Percentiles rank a stretch among this genome's conserved stretches.
These are phyloP conservation scores for Debaryomycetaceae sp. DNA, from an alignment of 1,139 yeast genomes.

Conservation along the genomic window DNA sequence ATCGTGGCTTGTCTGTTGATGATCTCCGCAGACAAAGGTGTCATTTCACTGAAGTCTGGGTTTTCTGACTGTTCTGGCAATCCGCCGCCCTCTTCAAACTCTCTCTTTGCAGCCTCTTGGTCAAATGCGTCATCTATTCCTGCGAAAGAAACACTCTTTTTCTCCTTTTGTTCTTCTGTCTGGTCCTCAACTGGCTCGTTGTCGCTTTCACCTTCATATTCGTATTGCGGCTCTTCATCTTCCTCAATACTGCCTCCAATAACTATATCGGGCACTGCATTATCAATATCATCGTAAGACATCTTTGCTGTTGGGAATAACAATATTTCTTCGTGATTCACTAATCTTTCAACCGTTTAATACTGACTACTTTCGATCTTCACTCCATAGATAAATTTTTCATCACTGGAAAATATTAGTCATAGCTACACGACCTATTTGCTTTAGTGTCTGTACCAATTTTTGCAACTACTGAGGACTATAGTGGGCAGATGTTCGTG, in stretches of 20 bases:
- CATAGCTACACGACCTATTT: constrained; percentile 3
- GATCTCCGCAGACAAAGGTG: constrained; percentile 90
- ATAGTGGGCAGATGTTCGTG: background rate
- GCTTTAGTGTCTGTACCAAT: background rate
- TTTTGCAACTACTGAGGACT: background rate
- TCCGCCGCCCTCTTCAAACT: constrained; percentile 98
- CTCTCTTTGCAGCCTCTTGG: constrained; percentile 65
- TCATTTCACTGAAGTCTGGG: constrained; percentile 74
- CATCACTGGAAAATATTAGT: constrained; percentile 8
- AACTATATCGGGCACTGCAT: constrained; percentile 79
- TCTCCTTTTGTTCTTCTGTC: constrained; percentile 39
- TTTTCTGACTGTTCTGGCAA: constrained; percentile 92
- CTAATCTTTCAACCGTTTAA: background rate
- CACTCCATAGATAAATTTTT: constrained; percentile 12
- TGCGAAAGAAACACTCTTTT: constrained; percentile 83
- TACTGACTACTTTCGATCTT: background rate
- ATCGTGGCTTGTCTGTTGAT: constrained; percentile 99
- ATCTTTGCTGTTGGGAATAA: constrained; percentile 13
- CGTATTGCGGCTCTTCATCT: constrained; percentile 37
- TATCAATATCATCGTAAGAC: constrained; percentile 72
- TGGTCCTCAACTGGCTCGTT: constrained; percentile 49
- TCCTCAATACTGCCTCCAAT: constrained; percentile 66
- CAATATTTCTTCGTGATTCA: background rate
- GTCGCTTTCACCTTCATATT: constrained; percentile 47
- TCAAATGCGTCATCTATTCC: constrained; percentile 62